Evolutionary conservation across 371 early-diverging fungal genomes (phyloP).

Genomic region (Rhizopus arrhizus): DNA sequence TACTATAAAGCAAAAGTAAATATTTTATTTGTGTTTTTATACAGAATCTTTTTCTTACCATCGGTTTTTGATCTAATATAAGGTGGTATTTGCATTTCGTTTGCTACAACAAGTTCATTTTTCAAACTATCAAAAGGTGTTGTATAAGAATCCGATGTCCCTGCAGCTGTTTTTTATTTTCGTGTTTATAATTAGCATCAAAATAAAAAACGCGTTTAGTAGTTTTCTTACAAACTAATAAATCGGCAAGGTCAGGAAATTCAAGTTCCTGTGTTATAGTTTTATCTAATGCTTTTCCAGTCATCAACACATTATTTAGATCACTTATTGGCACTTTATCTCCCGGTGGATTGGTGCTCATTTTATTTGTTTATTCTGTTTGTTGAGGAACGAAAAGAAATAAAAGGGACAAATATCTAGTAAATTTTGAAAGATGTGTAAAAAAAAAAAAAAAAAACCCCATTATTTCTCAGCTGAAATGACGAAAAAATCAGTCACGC

Average conservation of each 20-base stretch:
- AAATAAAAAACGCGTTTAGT: background rate
- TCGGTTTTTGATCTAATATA: constrained; percentile 73
- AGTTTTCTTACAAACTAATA: constrained; percentile 31
- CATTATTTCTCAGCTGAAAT: too few relatives aligned
- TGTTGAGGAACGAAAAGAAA: background rate
- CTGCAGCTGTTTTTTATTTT: constrained; percentile 25
- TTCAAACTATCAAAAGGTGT: constrained; percentile 31
- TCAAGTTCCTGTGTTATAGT: constrained; percentile 11
- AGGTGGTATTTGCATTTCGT: constrained; percentile 65
- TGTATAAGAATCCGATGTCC: constrained; percentile 26
- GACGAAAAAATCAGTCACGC: too few relatives aligned
- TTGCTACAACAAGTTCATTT: constrained; percentile 56
- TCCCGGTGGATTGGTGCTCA: constrained; percentile 1
- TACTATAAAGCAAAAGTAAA: constrained; percentile 26
- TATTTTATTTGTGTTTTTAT: background rate
- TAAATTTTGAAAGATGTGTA: too few relatives aligned
- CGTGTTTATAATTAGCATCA: constrained; percentile 15
- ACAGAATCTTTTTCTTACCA: constrained; percentile 31
- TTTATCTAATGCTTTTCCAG: background rate
- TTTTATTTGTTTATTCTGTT: background rate
- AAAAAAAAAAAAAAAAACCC: too few relatives aligned
- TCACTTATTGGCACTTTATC: background rate
- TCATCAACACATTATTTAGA: background rate
- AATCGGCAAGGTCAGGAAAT: constrained; percentile 48
- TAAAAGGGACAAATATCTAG: background rate